phyloP scores from a whole-genome alignment of 495 filamentous ascomycete species.

The Cairneyella variabilis region DNA sequence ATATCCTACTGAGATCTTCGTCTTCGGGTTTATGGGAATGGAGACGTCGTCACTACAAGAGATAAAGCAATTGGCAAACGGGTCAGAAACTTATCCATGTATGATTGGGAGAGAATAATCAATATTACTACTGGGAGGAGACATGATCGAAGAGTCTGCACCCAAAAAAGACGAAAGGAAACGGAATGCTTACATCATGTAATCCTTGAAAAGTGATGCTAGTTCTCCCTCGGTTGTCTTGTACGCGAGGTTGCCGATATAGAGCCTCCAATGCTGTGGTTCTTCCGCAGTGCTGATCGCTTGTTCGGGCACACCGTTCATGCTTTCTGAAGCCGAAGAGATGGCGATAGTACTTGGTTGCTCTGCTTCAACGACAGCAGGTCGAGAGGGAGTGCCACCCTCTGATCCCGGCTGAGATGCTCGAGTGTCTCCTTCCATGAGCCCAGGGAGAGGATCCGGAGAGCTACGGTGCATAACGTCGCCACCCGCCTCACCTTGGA shows the following conservation, averaged over 20 bases:
- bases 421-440: too few species aligned
- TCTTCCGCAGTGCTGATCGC: slow-evolving; percentile 96
- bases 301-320: too few species aligned
- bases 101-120: too few species aligned
- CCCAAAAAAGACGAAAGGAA: background rate
- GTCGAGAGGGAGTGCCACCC: too few species aligned
- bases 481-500: slow-evolving; percentile 17
- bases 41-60: background rate
- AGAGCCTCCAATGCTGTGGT: background rate
- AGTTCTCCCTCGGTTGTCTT: background rate
- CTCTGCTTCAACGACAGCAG: too few species aligned
- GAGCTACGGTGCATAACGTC: slow-evolving; percentile 14
- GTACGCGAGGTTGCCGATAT: background rate
- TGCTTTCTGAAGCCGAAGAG: too few species aligned
- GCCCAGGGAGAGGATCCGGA: background rate
- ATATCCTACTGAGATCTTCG: slow-evolving; percentile 74
- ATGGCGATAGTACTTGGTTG: too few species aligned
- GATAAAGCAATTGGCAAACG: slow-evolving; percentile 8
- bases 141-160: background rate
- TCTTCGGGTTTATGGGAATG: background rate
- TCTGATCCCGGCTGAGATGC: too few species aligned
- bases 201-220: background rate
- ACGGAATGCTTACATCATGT: background rate
- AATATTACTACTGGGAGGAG: background rate
- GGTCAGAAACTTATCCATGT: too few species aligned